Evolutionary conservation across 2,329 filamentous ascomycete genomes (phyloP).

Genomic region (Claviceps sp.): DNA sequence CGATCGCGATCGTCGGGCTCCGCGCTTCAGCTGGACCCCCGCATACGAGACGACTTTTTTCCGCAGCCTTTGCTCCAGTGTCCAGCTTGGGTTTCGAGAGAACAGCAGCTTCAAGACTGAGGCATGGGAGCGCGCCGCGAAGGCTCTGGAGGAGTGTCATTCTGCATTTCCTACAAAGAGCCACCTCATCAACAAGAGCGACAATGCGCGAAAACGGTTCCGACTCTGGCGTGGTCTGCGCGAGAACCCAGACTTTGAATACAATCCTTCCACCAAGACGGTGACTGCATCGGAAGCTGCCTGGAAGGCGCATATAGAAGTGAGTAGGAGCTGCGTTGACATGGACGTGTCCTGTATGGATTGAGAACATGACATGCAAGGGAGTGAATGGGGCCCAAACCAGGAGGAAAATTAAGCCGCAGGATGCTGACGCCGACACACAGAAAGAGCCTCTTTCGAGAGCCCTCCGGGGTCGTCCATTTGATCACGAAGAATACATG

Average conservation of each 20-base stretch:
- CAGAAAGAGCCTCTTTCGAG: constrained; percentile 46
- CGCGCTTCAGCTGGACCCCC: constrained; percentile 47
- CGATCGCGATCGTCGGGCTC: constrained; percentile 29
- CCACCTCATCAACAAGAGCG: constrained; percentile 50
- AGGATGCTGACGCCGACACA: not conserved
- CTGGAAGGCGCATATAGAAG: constrained; percentile 44
- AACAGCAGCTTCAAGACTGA: constrained; percentile 49
- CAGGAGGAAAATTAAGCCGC: not conserved
- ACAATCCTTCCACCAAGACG: constrained; percentile 35
- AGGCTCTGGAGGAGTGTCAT: constrained; percentile 40
- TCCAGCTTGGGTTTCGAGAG: constrained; percentile 41
- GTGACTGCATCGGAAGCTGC: constrained; percentile 44
- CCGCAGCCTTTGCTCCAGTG: constrained; percentile 45
- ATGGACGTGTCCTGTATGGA: not conserved
- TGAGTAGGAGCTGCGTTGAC: constrained; percentile 17
- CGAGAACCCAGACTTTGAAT: constrained; percentile 43
- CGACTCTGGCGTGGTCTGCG: constrained; percentile 46
- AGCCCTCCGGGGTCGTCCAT: constrained; percentile 41
- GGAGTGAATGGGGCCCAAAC: not conserved
- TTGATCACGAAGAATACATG: constrained; percentile 48
- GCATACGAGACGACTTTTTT: constrained; percentile 49
- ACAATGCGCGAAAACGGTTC: constrained; percentile 50
- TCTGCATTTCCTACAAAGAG: constrained; percentile 45
- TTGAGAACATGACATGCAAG: not conserved
- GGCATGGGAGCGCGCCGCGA: constrained; percentile 44